Percentiles rank a stretch among this genome's conserved stretches.
Evolutionary conservation across 2,329 filamentous ascomycete species (phyloP).

Genomic region (Colletotrichum sp.): DNA sequence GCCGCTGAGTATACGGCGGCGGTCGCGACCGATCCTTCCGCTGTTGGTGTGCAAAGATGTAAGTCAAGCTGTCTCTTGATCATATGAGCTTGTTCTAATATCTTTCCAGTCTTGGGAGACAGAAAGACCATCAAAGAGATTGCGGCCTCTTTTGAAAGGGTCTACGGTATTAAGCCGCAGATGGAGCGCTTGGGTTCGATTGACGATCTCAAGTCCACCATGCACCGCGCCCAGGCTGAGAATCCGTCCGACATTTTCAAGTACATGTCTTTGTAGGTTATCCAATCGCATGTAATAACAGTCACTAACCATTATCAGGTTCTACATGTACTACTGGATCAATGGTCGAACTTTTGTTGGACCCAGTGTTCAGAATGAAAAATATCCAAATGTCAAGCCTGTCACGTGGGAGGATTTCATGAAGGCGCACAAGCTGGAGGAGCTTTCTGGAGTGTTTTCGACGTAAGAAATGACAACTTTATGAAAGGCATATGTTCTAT

Average conservation of each 20-base stretch:
- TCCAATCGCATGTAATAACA: background rate
- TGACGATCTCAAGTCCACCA: background rate
- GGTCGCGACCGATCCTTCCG: background rate
- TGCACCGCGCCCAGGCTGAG: background rate
- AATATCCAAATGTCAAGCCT: background rate
- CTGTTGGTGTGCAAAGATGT: background rate
- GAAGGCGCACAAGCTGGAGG: background rate
- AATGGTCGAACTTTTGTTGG: background rate
- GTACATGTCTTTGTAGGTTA: background rate
- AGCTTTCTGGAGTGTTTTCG: background rate
- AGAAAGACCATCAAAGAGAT: background rate
- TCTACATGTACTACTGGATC: background rate
- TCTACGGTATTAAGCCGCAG: background rate
- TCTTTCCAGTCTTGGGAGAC: background rate
- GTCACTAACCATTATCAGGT: background rate
- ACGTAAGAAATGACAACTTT: background rate
- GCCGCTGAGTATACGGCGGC: conserved; percentile 37
- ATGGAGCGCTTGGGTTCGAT: background rate
- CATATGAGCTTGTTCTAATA: accelerated
- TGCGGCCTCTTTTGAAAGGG: background rate
- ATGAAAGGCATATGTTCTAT: no score
- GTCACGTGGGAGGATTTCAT: background rate
- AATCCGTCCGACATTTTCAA: background rate
- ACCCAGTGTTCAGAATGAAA: background rate
- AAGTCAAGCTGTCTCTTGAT: background rate